Percentiles rank a stretch among this genome's conserved stretches.
These are phyloP conservation scores for Coelastrella sp. DNA, from an alignment of 139 green algal genomes.

Conservation along the genomic window DNA sequence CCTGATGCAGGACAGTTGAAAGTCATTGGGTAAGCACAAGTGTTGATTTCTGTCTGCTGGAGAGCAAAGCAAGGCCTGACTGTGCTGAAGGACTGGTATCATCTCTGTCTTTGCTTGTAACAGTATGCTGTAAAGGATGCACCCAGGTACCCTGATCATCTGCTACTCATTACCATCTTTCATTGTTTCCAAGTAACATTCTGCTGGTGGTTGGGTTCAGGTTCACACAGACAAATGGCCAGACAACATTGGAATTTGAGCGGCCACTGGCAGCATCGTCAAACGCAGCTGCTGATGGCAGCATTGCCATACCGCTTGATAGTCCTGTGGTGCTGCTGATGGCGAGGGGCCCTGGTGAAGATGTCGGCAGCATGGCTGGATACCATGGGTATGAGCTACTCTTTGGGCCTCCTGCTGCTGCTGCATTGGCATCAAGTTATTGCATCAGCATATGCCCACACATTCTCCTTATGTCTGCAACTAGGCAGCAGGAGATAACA, in stretches of 20 bases:
- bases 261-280: neutral
- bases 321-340: neutral
- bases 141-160: too few relatives aligned
- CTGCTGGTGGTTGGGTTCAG: neutral
- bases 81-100: too few relatives aligned
- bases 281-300: neutral
- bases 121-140: too few relatives aligned
- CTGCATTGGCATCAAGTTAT: too few relatives aligned
- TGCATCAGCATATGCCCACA: too few relatives aligned
- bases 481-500: too few relatives aligned
- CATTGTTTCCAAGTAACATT: too few relatives aligned
- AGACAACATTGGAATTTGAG: neutral
- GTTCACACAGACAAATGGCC: neutral
- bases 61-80: too few relatives aligned
- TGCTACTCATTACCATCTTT: too few relatives aligned
- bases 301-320: neutral
- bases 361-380: neutral
- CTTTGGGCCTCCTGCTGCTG: neutral
- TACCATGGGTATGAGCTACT: constrained; percentile 13
- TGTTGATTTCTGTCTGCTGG: neutral
- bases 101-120: too few relatives aligned
- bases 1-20: neutral
- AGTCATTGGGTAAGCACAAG: neutral
- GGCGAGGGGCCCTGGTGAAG: neutral
- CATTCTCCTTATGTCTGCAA: too few relatives aligned